These are phyloP conservation scores for Austroboletus niveus DNA, from an alignment of 1,284 basidiomycete genomes.

Conservation along the genomic window DNA sequence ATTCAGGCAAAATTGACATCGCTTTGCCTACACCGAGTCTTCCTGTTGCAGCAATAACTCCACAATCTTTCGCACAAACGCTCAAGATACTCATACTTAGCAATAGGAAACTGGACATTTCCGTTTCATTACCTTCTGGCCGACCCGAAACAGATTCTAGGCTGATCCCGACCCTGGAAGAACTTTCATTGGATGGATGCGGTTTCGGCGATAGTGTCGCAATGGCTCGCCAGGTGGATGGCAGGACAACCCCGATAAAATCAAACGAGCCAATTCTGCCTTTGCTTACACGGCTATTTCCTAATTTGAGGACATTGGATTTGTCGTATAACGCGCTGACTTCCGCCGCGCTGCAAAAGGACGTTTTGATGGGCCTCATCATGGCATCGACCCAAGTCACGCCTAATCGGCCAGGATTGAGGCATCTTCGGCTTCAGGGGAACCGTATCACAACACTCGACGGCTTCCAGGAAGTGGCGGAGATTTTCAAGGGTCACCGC, in stretches of 20 bases:
- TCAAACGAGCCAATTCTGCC: constrained; percentile 53
- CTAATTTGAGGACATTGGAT: constrained; percentile 62
- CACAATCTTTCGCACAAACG: constrained; percentile 59
- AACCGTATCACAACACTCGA: constrained; percentile 61
- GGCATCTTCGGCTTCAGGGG: constrained; percentile 62
- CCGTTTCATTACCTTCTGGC: constrained; percentile 52
- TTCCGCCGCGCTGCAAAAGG: constrained; percentile 46
- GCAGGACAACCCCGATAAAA: constrained; percentile 37
- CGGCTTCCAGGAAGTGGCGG: constrained; percentile 57
- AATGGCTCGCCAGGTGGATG: constrained; percentile 36
- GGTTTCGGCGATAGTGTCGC: constrained; percentile 56
- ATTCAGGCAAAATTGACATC: constrained; percentile 44
- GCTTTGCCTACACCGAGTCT: constrained; percentile 64
- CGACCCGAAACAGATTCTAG: constrained; percentile 32
- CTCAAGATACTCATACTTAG: constrained; percentile 61
- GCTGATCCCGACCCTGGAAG: constrained; percentile 64
- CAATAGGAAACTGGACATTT: constrained; percentile 63
- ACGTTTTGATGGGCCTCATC: constrained; percentile 48
- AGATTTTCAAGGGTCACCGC: constrained; percentile 61
- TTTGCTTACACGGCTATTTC: constrained; percentile 62
- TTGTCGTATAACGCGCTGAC: constrained; percentile 72
- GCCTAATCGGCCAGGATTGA: constrained; percentile 47
- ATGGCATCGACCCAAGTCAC: constrained; percentile 35
- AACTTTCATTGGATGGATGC: constrained; percentile 70
- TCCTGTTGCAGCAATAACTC: constrained; percentile 57